phyloP scores from a whole-genome alignment of 495 filamentous ascomycete genomes.

The Penicillium pancosmium region DNA sequence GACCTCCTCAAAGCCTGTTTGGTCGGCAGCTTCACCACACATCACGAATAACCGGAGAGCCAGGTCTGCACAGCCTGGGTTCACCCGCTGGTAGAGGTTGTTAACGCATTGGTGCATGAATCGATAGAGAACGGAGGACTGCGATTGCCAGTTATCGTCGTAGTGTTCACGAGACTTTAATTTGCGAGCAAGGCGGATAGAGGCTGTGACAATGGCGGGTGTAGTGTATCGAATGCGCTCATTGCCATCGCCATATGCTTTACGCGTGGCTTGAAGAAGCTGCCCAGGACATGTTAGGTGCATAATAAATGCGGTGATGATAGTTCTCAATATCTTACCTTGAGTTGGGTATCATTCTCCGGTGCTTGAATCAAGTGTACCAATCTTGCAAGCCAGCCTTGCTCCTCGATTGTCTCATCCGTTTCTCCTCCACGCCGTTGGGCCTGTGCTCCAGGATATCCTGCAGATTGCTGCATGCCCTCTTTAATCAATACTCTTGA shows the following conservation, averaged over 20 bases:
- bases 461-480: constrained; percentile 79
- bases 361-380: constrained; percentile 82
- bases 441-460: constrained; percentile 76
- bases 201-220: constrained; percentile 87
- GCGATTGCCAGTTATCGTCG: constrained; percentile 91
- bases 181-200: constrained; percentile 84
- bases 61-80: constrained; percentile 79
- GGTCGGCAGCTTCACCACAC: constrained; percentile 91
- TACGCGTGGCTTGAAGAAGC: constrained; percentile 85
- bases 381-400: constrained; percentile 92
- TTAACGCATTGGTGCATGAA: constrained; percentile 89
- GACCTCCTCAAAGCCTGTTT: constrained; percentile 90
- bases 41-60: constrained; percentile 85
- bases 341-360: constrained; percentile 91
- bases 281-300: constrained; percentile 36
- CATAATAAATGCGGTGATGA: not conserved
- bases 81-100: constrained; percentile 85
- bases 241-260: constrained; percentile 88
- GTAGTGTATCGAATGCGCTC: constrained; percentile 95
- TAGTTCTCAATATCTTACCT: constrained; percentile 45
- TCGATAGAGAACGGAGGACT: constrained; percentile 87
- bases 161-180: constrained; percentile 92
- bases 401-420: constrained; percentile 95
- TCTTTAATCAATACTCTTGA: constrained; percentile 91
- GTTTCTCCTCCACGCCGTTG: constrained; percentile 72